Conservation (phyloP, 805 yeast species). For the Cyberlindnera veronae region DNA sequence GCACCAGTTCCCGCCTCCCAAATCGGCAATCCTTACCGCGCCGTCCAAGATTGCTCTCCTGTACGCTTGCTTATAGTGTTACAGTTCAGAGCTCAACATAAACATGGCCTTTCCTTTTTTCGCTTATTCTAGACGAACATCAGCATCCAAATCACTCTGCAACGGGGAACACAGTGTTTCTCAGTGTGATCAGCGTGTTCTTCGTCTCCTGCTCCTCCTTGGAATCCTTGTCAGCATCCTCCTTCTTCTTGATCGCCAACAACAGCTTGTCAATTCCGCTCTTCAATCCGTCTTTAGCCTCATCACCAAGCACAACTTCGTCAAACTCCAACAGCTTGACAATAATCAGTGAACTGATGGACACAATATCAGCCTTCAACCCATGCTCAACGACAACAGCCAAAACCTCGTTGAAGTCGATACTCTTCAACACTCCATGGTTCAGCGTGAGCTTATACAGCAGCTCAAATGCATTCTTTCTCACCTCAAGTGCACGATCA, state of each 20-base stretch:
- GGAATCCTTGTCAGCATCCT: constrained; percentile 28
- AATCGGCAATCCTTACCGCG: too few relatives aligned
- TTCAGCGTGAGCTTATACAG: constrained; percentile 47
- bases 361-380: constrained; percentile 32
- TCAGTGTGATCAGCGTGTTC: constrained; percentile 21
- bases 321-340: constrained; percentile 27
- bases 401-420: constrained; percentile 34
- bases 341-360: constrained; percentile 27
- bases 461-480: constrained; percentile 70
- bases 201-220: constrained; percentile 30
- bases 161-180: constrained; percentile 17
- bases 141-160: too few relatives aligned
- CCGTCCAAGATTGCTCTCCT: too few relatives aligned
- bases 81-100: too few relatives aligned
- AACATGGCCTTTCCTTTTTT: too few relatives aligned
- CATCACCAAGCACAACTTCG: constrained; percentile 21
- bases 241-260: constrained; percentile 27
- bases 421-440: constrained; percentile 19
- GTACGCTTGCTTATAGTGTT: too few relatives aligned
- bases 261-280: constrained; percentile 28
- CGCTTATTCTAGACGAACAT: too few relatives aligned
- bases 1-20: too few relatives aligned
- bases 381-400: constrained; percentile 36
- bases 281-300: constrained; percentile 17
- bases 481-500: constrained; percentile 70